Evolutionary conservation across 129 eudicot genomes (phyloP), one percentile per base, ranked within the genome.

Genomic region (Rutidosis leptorrhynchoides): DNA sequence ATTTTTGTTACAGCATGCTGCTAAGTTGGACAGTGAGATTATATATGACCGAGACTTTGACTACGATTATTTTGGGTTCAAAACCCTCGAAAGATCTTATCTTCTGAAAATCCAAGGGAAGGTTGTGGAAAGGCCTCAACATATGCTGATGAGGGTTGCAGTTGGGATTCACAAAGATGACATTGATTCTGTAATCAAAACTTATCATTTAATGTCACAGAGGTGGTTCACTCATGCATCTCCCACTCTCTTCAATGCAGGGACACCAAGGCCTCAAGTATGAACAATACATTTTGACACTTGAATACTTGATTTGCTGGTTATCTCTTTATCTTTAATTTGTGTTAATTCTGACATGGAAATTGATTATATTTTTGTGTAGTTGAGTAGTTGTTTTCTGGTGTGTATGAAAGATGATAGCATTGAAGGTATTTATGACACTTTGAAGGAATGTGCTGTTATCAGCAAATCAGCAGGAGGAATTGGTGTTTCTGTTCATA

Each of bases 171-270:
- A 93, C 65, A 93, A 85, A 70, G 82, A 83, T 51, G 89, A 93
- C 67, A 88, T 93, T 69, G 98, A 93, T 68, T 86, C 96, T 40
- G 98, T 73, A 15, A 78, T 88, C 78, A 77, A 67, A 67, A 88
- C 98, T 33, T 93, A 93, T 64, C 98, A 93, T 80, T 69, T 93
- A 68, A 88, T 93, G 90, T 93, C 98, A 23, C 98, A 93, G 71
- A 64, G 98, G 68, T 88, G 98, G 98, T 93, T 93, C 81, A 93
- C 98, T 51, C 98, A 93, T 84, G 98, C 98, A 12, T 88, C 98
- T 48, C 98, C 98, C 19, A 93, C 98, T 23, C 95, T 93, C 43
- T 93, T 93, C 58, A 93, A 93, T 80, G 96, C 98, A 22, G 98
- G 96, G 28, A 93, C 98, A 57, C 98, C 98, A 9, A 88, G 95